phyloP scores from a whole-genome alignment of 1,284 basidiomycete species.

The Trichosporon faecale region DNA sequence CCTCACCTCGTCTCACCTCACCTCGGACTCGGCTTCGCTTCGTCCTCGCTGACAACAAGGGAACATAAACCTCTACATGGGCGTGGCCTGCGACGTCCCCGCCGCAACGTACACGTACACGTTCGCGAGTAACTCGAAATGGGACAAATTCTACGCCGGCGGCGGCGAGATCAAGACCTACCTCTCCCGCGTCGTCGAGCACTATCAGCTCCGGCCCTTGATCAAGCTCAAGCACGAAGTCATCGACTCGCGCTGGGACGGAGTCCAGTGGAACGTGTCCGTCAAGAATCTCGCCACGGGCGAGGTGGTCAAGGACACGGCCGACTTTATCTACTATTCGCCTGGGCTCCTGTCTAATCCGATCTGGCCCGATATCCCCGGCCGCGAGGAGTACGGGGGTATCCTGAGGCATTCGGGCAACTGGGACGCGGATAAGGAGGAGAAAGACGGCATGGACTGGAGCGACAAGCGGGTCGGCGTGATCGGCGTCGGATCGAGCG shows the following conservation, averaged over 20 bases:
- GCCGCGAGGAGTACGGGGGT: conserved; percentile 33
- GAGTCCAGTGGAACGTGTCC: conserved; percentile 31
- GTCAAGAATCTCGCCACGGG: conserved; percentile 18
- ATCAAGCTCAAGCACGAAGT: conserved; percentile 37
- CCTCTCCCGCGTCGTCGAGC: conserved; percentile 29
- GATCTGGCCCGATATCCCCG: conserved; percentile 38
- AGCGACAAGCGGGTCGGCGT: conserved; percentile 22
- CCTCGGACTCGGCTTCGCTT: not conserved
- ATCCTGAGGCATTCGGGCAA: conserved; percentile 32
- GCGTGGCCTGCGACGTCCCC: conserved; percentile 37
- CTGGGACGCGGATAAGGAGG: conserved; percentile 26
- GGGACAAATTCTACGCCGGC: conserved; percentile 33
- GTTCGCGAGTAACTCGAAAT: conserved; percentile 29
- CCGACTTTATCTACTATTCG: conserved; percentile 41
- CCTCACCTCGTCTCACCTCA: too few relatives aligned
- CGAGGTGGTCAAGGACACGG: conserved; percentile 24
- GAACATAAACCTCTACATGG: conserved; percentile 39
- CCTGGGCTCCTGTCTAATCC: conserved; percentile 31
- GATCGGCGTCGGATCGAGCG: conserved; percentile 25
- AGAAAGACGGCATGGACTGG: conserved; percentile 23
- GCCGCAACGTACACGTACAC: conserved; percentile 33
- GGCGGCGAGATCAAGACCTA: conserved; percentile 37
- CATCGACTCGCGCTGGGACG: conserved; percentile 30
- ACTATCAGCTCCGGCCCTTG: conserved; percentile 29
- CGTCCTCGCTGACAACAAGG: conserved; percentile 14